Evolutionary conservation across 1,139 yeast species (phyloP).

Genomic region (Torulaspora globosa): DNA sequence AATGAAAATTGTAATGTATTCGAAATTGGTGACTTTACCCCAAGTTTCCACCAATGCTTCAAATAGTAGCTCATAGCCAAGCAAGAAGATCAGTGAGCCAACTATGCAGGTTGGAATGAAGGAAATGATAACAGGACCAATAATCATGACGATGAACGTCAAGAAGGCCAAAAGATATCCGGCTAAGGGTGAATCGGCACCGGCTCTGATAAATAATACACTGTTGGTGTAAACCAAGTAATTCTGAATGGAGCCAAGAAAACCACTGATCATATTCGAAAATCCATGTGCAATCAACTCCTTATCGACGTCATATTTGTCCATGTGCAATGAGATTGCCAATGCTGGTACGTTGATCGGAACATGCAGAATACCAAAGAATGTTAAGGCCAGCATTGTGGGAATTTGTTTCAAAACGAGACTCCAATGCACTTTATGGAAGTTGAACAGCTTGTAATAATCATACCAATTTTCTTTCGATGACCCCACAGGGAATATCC

Average conservation of each 20-base stretch:
- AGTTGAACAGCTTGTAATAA: slow-evolving; percentile 70
- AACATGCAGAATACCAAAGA: slow-evolving; percentile 91
- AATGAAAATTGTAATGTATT: slow-evolving; percentile 74
- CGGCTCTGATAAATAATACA: slow-evolving; percentile 84
- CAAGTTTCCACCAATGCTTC: slow-evolving; percentile 85
- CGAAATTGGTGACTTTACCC: slow-evolving; percentile 70
- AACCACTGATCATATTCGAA: slow-evolving; percentile 83
- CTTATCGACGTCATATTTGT: slow-evolving; percentile 77
- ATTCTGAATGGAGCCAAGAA: slow-evolving; percentile 84
- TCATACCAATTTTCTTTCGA: slow-evolving; percentile 82
- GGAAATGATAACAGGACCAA: slow-evolving; percentile 91
- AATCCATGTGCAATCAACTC: slow-evolving; percentile 94
- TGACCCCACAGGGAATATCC: slow-evolving; percentile 64
- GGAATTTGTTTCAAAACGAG: slow-evolving; percentile 70
- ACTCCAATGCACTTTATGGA: slow-evolving; percentile 67
- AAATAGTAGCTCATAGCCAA: slow-evolving; percentile 83
- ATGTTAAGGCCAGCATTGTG: slow-evolving; percentile 91
- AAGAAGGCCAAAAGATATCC: slow-evolving; percentile 83
- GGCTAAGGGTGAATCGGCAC: slow-evolving; percentile 85
- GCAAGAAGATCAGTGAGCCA: slow-evolving; percentile 80
- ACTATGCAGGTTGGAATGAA: slow-evolving; percentile 93
- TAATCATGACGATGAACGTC: slow-evolving; percentile 73
- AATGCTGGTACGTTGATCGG: slow-evolving; percentile 97
- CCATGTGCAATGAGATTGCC: slow-evolving; percentile 85
- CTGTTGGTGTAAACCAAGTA: slow-evolving; percentile 93